phyloP scores from a whole-genome alignment of 1,139 yeast genomes.

The Debaryomyces coudertii region DNA sequence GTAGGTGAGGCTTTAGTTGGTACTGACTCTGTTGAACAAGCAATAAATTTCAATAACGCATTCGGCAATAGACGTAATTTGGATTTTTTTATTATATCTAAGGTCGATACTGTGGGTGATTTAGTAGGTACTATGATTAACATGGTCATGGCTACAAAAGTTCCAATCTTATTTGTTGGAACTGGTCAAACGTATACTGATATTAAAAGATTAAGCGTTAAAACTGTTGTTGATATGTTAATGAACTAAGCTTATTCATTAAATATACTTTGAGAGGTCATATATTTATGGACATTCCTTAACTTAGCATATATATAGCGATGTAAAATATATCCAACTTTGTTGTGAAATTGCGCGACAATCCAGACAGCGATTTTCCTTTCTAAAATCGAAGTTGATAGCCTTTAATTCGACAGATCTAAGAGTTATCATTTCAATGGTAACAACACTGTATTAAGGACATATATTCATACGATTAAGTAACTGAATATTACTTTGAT shows the following conservation, averaged over 20 bases:
- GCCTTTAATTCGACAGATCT: background rate
- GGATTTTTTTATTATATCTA: conserved; percentile 91
- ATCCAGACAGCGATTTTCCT: background rate
- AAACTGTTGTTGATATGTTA: conserved; percentile 86
- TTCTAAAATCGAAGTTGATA: background rate
- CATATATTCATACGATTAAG: background rate
- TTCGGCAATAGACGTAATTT: conserved; percentile 82
- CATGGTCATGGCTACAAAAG: conserved; percentile 96
- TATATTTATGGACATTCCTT: background rate
- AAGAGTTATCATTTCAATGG: background rate
- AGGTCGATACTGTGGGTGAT: conserved; percentile 97
- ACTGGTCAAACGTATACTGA: conserved; percentile 98
- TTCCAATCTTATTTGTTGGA: conserved; percentile 93
- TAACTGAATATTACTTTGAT: background rate
- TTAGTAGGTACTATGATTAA: conserved; percentile 96
- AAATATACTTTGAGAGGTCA: background rate
- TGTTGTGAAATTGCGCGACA: too few species aligned
- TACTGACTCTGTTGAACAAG: conserved; percentile 95
- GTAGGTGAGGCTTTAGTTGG: conserved; percentile 98
- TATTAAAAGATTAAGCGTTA: conserved; percentile 87
- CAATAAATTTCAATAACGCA: conserved; percentile 87
- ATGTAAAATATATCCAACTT: background rate
- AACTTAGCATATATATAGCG: conserved; percentile 1
- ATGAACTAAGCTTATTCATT: conserved; percentile 42
- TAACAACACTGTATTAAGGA: background rate